These are phyloP conservation scores for Diaporthe eres DNA, from an alignment of 2,329 filamentous ascomycete genomes.

Conservation along the genomic window DNA sequence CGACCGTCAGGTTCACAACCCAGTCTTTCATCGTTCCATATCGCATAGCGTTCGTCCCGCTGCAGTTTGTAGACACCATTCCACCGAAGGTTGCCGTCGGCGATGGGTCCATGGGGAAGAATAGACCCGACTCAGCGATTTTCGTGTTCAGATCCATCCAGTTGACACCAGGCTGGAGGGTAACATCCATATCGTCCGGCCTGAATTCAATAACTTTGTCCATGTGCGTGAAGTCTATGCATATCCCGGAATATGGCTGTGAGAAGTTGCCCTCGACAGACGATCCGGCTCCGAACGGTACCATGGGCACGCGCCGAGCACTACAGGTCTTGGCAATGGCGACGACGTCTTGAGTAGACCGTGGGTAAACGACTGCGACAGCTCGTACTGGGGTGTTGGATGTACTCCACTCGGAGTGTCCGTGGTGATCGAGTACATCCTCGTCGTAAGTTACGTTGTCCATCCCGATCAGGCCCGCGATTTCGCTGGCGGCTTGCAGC, in stretches of 20 bases:
- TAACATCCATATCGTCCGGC: slow-evolving; percentile 78
- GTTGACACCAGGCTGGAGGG: slow-evolving; percentile 77
- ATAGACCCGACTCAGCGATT: slow-evolving; percentile 73
- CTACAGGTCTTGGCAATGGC: slow-evolving; percentile 73
- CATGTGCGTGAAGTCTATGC: slow-evolving; percentile 79
- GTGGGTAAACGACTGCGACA: slow-evolving; percentile 76
- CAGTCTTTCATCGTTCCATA: slow-evolving; percentile 86
- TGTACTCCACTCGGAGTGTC: slow-evolving; percentile 79
- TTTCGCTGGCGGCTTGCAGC: slow-evolving; percentile 68
- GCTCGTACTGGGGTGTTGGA: slow-evolving; percentile 75
- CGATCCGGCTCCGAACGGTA: slow-evolving; percentile 81
- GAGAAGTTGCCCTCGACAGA: slow-evolving; percentile 81
- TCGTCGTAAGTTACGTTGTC: slow-evolving; percentile 75
- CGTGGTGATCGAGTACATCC: slow-evolving; percentile 74
- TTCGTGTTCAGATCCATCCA: slow-evolving; percentile 78
- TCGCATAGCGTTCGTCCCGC: slow-evolving; percentile 69
- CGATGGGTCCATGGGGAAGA: slow-evolving; percentile 79
- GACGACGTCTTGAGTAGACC: slow-evolving; percentile 74
- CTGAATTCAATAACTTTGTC: slow-evolving; percentile 75
- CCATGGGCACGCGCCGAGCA: slow-evolving; percentile 77
- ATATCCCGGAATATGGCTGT: slow-evolving; percentile 76
- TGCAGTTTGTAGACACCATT: slow-evolving; percentile 78
- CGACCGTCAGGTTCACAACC: slow-evolving; percentile 79
- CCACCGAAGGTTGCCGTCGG: slow-evolving; percentile 71
- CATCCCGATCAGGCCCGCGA: slow-evolving; percentile 66